Evolutionary conservation across 208 protist genomes (phyloP).

Genomic region (Acanthamoeba healyi): DNA sequence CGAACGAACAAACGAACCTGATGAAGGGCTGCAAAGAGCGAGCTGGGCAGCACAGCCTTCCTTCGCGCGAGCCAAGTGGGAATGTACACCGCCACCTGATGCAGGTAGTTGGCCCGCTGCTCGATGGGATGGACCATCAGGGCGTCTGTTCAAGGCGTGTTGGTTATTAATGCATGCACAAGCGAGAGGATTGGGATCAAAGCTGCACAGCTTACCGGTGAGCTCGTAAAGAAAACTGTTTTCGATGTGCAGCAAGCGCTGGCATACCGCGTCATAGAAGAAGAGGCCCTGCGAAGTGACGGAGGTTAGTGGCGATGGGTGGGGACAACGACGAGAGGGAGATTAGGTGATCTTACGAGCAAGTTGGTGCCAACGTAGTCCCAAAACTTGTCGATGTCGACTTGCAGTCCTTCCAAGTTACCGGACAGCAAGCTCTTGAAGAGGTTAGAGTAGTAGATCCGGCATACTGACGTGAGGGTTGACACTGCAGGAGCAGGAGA

Average conservation of each 20-base stretch:
- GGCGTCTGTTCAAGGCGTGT: not conserved
- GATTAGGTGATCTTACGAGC: not conserved
- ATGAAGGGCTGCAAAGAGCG: not conserved
- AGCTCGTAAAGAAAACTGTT: not conserved
- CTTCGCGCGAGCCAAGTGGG: not conserved
- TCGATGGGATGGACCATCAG: not conserved
- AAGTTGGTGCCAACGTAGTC: not conserved
- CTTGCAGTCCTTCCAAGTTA: not conserved
- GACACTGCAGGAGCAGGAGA: not conserved
- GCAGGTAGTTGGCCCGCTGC: not conserved
- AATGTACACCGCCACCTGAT: not conserved
- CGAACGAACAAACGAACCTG: not conserved
- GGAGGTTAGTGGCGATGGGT: not conserved
- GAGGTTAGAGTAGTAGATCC: slow-evolving; percentile 22
- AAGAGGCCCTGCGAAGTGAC: not conserved
- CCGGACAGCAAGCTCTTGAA: not conserved
- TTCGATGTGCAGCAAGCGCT: not conserved
- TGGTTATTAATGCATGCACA: too few species aligned
- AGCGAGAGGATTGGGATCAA: too few species aligned
- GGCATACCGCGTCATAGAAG: not conserved
- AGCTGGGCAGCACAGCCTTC: not conserved
- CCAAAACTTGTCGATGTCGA: slow-evolving; percentile 24
- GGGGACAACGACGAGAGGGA: not conserved
- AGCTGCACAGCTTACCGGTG: too few species aligned
- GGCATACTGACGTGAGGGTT: not conserved